Evolutionary conservation across 257 asterid species (phyloP).

Genomic region (Rhazya stricta): DNA sequence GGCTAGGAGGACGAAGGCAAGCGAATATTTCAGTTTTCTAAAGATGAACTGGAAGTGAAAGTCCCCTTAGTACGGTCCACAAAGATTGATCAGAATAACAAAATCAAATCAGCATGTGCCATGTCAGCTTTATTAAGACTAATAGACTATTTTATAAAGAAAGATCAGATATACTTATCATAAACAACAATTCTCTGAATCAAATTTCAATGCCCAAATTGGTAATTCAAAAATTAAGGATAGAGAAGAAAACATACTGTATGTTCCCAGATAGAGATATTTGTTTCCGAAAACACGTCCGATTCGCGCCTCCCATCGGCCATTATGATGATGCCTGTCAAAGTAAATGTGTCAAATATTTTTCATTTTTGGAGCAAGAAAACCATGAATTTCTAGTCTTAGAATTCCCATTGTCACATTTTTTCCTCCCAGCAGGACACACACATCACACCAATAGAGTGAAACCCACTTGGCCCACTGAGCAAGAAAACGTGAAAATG

Average conservation of each 20-base stretch:
- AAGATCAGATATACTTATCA: not conserved
- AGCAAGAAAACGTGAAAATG: not conserved
- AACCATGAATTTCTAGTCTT: not conserved
- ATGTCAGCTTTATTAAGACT: slow-evolving; percentile 31
- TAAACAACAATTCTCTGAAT: too few species aligned
- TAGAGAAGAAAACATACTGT: slow-evolving; percentile 32
- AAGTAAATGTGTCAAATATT: not conserved
- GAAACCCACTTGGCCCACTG: not conserved
- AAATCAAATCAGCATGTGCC: slow-evolving; percentile 26
- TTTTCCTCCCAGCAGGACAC: not conserved
- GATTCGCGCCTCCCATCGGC: slow-evolving; percentile 97
- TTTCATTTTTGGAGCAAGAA: not conserved
- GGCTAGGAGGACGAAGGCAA: not conserved
- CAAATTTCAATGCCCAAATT: too few species aligned
- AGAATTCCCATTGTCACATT: not conserved
- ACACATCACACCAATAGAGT: not conserved
- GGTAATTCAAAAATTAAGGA: not conserved
- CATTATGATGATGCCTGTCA: slow-evolving; percentile 92
- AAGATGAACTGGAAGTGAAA: slow-evolving; percentile 17
- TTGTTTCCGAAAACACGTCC: slow-evolving; percentile 86
- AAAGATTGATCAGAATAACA: slow-evolving; percentile 24
- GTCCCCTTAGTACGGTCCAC: slow-evolving; percentile 16
- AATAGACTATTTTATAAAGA: not conserved
- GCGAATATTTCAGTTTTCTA: slow-evolving; percentile 39
- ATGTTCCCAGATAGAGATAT: slow-evolving; percentile 86